phyloP scores from a whole-genome alignment of 1,284 basidiomycete genomes.

The Cystobasidiaceae sp. region DNA sequence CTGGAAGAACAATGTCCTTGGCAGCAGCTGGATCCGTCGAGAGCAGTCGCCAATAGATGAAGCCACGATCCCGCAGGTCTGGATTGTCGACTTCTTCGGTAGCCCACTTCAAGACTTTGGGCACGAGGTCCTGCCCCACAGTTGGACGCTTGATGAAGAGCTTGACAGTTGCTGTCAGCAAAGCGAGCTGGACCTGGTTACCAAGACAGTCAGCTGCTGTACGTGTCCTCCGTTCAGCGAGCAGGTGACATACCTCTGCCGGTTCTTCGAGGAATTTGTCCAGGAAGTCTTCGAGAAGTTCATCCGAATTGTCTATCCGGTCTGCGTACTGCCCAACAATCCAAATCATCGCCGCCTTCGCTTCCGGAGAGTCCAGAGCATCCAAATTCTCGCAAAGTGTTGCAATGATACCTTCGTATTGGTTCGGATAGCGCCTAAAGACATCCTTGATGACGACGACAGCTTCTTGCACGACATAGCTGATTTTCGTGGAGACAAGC shows the following conservation, averaged over 20 bases:
- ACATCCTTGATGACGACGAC: slow-evolving; percentile 97
- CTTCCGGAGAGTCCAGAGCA: slow-evolving; percentile 86
- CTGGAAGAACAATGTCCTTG: slow-evolving; percentile 82
- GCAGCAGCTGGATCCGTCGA: slow-evolving; percentile 88
- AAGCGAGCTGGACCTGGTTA: slow-evolving; percentile 81
- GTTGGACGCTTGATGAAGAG: slow-evolving; percentile 93
- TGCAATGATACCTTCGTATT: slow-evolving; percentile 91
- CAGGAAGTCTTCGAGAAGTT: slow-evolving; percentile 85
- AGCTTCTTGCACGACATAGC: slow-evolving; percentile 96
- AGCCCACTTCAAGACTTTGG: slow-evolving; percentile 92
- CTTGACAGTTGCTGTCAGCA: slow-evolving; percentile 93
- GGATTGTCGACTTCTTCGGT: slow-evolving; percentile 98
- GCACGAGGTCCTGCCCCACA: slow-evolving; percentile 81
- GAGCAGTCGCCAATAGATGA: slow-evolving; percentile 98
- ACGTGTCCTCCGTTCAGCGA: background rate
- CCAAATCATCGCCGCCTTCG: slow-evolving; percentile 97
- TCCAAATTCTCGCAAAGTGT: slow-evolving; percentile 89
- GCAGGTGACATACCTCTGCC: slow-evolving; percentile 64
- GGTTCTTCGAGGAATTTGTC: slow-evolving; percentile 90
- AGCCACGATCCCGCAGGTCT: slow-evolving; percentile 91
- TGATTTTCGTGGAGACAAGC: slow-evolving; percentile 87
- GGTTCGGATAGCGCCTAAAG: slow-evolving; percentile 93
- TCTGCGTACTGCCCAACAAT: slow-evolving; percentile 96
- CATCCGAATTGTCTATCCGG: slow-evolving; percentile 91
- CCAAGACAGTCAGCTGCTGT: background rate